phyloP scores from a whole-genome alignment of 768 basidiomycete species.

The Candolleomyces aberdarensis region DNA sequence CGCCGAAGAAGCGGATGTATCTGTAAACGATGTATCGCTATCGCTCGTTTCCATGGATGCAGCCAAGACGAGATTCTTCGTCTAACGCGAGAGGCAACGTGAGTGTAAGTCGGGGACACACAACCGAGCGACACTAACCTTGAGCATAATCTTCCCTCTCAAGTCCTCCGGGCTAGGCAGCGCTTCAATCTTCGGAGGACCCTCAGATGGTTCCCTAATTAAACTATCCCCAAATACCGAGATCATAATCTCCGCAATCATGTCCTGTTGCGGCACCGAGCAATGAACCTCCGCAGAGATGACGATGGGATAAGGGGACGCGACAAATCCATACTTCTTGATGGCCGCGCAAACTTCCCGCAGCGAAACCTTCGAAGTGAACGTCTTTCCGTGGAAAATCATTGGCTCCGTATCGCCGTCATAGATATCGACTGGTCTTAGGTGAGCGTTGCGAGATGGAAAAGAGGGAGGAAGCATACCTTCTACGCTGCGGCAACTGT shows the following conservation, averaged over 20 bases:
- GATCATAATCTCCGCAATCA: slow-evolving; percentile 44
- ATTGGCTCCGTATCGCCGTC: slow-evolving; percentile 84
- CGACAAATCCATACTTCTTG: slow-evolving; percentile 88
- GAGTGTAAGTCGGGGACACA: neutral
- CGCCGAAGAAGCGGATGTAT: slow-evolving; percentile 23
- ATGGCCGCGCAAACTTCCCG: slow-evolving; percentile 86
- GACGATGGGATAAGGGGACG: slow-evolving; percentile 93
- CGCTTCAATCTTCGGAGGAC: slow-evolving; percentile 40
- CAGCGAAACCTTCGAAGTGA: slow-evolving; percentile 82
- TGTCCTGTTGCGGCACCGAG: slow-evolving; percentile 52
- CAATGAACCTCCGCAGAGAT: slow-evolving; percentile 98
- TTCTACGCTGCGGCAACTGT: slow-evolving; percentile 88
- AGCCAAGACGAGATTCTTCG: slow-evolving; percentile 70
- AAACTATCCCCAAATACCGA: slow-evolving; percentile 45
- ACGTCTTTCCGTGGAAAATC: slow-evolving; percentile 91
- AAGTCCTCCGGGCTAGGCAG: slow-evolving; percentile 90
- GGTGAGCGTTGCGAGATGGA: slow-evolving; percentile 37
- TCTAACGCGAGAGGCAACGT: slow-evolving; percentile 41
- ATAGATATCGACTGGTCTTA: slow-evolving; percentile 85
- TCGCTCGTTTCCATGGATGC: slow-evolving; percentile 21
- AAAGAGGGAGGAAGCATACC: slow-evolving; percentile 56
- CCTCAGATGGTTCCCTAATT: slow-evolving; percentile 37
- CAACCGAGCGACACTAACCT: slow-evolving; percentile 37
- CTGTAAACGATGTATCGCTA: slow-evolving; percentile 18
- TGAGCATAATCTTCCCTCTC: slow-evolving; percentile 77